phyloP scores from a whole-genome alignment of 768 basidiomycete species.

The Russula olivacea region DNA sequence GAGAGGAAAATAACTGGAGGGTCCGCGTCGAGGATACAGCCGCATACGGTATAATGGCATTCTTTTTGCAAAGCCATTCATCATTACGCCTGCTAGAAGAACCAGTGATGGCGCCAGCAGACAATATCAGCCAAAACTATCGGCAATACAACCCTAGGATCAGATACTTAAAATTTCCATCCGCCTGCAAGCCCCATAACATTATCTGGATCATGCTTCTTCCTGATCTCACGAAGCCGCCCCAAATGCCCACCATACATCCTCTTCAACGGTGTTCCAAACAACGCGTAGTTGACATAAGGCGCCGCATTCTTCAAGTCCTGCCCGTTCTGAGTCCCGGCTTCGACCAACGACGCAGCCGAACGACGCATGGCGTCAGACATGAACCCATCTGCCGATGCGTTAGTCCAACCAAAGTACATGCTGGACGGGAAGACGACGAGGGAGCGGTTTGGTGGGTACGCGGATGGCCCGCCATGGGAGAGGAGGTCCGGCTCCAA shows the following conservation, averaged over 20 bases:
- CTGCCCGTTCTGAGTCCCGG: slow-evolving; percentile 40
- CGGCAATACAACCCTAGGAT: background rate
- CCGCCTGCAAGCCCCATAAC: slow-evolving; percentile 67
- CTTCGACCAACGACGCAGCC: slow-evolving; percentile 33
- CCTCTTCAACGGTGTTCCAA: slow-evolving; percentile 42
- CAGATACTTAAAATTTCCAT: slow-evolving; percentile 38
- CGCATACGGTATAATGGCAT: too few relatives aligned
- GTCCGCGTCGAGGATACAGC: too few relatives aligned
- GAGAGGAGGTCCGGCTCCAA: slow-evolving; percentile 15
- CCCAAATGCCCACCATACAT: slow-evolving; percentile 49
- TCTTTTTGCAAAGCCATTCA: too few relatives aligned
- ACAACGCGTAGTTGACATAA: slow-evolving; percentile 59
- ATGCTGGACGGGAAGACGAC: slow-evolving; percentile 14
- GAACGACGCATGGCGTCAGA: background rate
- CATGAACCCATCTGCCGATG: slow-evolving; percentile 33
- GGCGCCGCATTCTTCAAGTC: slow-evolving; percentile 37
- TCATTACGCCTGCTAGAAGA: too few relatives aligned
- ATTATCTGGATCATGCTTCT: slow-evolving; percentile 46
- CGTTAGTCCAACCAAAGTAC: slow-evolving; percentile 40
- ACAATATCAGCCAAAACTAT: background rate
- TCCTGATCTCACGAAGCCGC: slow-evolving; percentile 38
- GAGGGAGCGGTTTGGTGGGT: slow-evolving; percentile 23
- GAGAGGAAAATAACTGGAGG: too few relatives aligned
- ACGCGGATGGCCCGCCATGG: slow-evolving; percentile 20
- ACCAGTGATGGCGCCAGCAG: too few relatives aligned